Conservation (phyloP, 768 basidiomycete genomes). For the Zangia roseola region DNA sequence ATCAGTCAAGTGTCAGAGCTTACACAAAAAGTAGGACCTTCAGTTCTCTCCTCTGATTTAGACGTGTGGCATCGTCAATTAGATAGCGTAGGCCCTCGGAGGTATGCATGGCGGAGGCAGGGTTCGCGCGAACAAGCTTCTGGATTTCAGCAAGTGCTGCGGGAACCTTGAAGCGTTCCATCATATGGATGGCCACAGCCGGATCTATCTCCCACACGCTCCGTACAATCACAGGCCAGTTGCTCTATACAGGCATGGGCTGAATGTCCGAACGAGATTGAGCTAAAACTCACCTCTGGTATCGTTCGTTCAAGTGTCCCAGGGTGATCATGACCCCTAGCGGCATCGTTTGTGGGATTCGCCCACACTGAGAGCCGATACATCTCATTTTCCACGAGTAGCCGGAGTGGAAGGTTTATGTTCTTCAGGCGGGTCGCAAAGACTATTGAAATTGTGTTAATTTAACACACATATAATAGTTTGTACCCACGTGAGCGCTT, state of each 20-base stretch:
- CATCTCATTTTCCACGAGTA: slow-evolving; percentile 91
- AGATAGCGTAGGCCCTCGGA: slow-evolving; percentile 83
- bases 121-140: slow-evolving; percentile 69
- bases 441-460: slow-evolving; percentile 37
- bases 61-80: slow-evolving; percentile 68
- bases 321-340: slow-evolving; percentile 61
- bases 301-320: slow-evolving; percentile 57
- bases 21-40: slow-evolving; percentile 50
- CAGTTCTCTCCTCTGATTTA: slow-evolving; percentile 59
- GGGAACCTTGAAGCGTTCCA: slow-evolving; percentile 82
- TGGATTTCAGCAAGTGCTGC: slow-evolving; percentile 69
- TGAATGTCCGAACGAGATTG: not conserved
- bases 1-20: not conserved
- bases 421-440: slow-evolving; percentile 61
- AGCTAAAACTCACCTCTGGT: slow-evolving; percentile 49
- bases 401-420: slow-evolving; percentile 69
- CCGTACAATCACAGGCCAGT: slow-evolving; percentile 68
- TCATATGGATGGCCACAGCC: slow-evolving; percentile 75
- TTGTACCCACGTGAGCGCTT: slow-evolving; percentile 41
- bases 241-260: slow-evolving; percentile 36
- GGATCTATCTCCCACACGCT: slow-evolving; percentile 84
- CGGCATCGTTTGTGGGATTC: slow-evolving; percentile 79
- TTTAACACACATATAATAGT: not conserved
- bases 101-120: slow-evolving; percentile 64
- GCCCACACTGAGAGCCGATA: slow-evolving; percentile 84